These are phyloP conservation scores for Steccherinum ochraceum DNA, from an alignment of 768 basidiomycete species.

Conservation along the genomic window DNA sequence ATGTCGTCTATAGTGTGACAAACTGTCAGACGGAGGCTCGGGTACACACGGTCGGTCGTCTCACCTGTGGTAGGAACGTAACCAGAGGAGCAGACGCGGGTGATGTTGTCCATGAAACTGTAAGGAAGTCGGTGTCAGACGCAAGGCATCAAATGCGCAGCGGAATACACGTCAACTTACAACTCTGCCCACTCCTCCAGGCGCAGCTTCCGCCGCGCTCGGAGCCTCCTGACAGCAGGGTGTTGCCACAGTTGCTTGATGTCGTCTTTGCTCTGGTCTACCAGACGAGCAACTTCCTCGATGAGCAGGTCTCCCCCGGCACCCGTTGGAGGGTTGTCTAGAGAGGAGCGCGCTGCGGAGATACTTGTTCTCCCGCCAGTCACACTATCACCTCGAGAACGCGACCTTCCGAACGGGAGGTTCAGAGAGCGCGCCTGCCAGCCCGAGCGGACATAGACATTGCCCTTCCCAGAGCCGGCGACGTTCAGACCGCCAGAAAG, in stretches of 20 bases:
- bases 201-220: slow-evolving; percentile 61
- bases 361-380: slow-evolving; percentile 27
- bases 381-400: slow-evolving; percentile 11
- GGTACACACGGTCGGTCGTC: slow-evolving; percentile 8
- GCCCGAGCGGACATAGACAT: slow-evolving; percentile 71
- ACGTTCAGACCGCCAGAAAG: slow-evolving; percentile 70
- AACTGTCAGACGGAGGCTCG: slow-evolving; percentile 3
- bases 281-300: slow-evolving; percentile 53
- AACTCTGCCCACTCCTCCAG: slow-evolving; percentile 88
- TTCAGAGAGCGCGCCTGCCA: slow-evolving; percentile 69
- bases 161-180: slow-evolving; percentile 42
- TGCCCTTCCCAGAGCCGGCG: slow-evolving; percentile 64
- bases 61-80: slow-evolving; percentile 75
- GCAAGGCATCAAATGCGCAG: slow-evolving; percentile 6
- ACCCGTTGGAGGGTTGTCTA: slow-evolving; percentile 22
- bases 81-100: slow-evolving; percentile 58
- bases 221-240: slow-evolving; percentile 61
- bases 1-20: slow-evolving; percentile 57
- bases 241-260: slow-evolving; percentile 70
- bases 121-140: slow-evolving; percentile 9
- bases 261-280: slow-evolving; percentile 54
- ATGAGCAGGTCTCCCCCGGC: slow-evolving; percentile 47
- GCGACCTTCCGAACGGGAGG: slow-evolving; percentile 27
- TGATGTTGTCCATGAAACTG: slow-evolving; percentile 73
- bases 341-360: slow-evolving; percentile 19